Evolutionary conservation across 2,329 filamentous ascomycete genomes (phyloP).

Genomic region (Trichoderma sp.): DNA sequence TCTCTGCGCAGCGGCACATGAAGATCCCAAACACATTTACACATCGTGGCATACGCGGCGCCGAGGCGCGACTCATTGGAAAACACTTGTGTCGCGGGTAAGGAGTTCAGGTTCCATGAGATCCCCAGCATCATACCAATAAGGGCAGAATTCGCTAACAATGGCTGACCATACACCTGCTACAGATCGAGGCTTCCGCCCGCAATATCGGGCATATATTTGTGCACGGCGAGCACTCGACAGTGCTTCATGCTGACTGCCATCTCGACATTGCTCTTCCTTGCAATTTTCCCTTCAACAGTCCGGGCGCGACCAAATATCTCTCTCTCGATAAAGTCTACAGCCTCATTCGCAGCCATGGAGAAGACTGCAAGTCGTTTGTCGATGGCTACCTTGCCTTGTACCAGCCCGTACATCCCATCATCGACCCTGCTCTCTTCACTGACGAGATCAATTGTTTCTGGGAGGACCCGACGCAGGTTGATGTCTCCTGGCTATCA

Average conservation of each 20-base stretch:
- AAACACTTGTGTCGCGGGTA: neutral
- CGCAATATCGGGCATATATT: neutral
- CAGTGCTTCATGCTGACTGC: neutral
- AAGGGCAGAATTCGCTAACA: neutral
- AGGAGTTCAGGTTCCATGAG: neutral
- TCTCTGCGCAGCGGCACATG: neutral
- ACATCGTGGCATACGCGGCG: slow-evolving; percentile 1
- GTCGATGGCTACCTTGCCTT: neutral
- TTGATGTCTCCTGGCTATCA: slow-evolving; percentile 21
- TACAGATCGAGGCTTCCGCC: neutral
- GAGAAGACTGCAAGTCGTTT: neutral
- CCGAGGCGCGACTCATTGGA: slow-evolving; percentile 9
- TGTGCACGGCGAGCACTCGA: neutral
- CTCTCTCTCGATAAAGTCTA: neutral
- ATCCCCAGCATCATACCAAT: neutral
- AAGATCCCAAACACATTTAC: neutral
- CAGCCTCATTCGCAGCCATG: neutral
- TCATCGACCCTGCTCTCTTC: slow-evolving; percentile 8
- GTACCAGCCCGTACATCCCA: slow-evolving; percentile 9
- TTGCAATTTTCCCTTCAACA: slow-evolving; percentile 9
- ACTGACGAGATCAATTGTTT: neutral
- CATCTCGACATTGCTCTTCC: slow-evolving; percentile 3
- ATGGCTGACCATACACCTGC: neutral
- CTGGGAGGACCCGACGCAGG: neutral
- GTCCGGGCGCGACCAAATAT: neutral